These are phyloP conservation scores for Daldinia eschscholtzii DNA, from an alignment of 2,329 filamentous ascomycete genomes.

Conservation along the genomic window DNA sequence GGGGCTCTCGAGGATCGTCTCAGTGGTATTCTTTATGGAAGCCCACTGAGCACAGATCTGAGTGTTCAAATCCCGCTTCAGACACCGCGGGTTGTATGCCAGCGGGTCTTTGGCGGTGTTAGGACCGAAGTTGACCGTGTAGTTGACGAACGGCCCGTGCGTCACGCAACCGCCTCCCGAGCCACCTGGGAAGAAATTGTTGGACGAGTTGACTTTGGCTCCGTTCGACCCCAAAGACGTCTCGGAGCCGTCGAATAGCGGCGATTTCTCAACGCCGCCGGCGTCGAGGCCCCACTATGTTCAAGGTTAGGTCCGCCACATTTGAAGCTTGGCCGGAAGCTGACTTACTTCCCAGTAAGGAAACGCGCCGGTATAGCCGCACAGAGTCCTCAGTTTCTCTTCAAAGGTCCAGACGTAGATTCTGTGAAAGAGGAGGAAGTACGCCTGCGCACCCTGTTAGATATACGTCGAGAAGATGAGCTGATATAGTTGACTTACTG, in stretches of 20 bases:
- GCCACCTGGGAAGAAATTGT: constrained; percentile 56
- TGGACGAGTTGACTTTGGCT: constrained; percentile 48
- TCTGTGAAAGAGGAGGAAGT: constrained; percentile 56
- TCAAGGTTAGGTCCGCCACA: constrained; percentile 5
- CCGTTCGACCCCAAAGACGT: constrained; percentile 61
- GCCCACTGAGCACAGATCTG: constrained; percentile 50
- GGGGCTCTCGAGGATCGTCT: constrained; percentile 54
- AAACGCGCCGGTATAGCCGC: constrained; percentile 53
- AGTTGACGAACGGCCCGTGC: constrained; percentile 60
- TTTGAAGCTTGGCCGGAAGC: background rate
- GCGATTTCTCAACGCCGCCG: constrained; percentile 54
- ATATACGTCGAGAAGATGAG: background rate
- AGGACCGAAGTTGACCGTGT: constrained; percentile 57
- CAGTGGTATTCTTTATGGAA: constrained; percentile 53
- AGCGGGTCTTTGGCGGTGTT: constrained; percentile 50
- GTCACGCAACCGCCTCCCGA: constrained; percentile 67
- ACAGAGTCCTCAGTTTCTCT: constrained; percentile 52
- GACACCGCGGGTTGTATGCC: constrained; percentile 58
- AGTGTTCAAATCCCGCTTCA: constrained; percentile 58
- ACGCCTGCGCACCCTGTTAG: constrained; percentile 44
- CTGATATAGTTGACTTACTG: constrained; percentile 38
- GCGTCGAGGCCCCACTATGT: constrained; percentile 56
- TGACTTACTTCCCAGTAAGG: constrained; percentile 46
- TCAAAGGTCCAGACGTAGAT: constrained; percentile 55
- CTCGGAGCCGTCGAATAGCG: constrained; percentile 61